Evolutionary conservation across 2,329 filamentous ascomycete genomes (phyloP).

Genomic region (Incumbomyces lentus): DNA sequence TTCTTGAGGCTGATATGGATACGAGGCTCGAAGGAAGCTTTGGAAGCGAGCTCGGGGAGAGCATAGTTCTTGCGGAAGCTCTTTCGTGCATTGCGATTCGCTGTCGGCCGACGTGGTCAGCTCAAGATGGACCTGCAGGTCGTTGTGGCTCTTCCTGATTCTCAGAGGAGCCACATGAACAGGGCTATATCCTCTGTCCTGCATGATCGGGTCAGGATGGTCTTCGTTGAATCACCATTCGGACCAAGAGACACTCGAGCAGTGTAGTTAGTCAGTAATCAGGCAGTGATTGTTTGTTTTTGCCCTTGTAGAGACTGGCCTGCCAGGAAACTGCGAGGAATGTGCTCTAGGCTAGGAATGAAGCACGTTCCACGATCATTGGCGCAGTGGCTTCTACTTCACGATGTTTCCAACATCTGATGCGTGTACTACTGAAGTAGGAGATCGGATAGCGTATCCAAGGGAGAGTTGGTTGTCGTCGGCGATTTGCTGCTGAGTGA

Average conservation of each 20-base stretch:
- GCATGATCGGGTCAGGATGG: neutral
- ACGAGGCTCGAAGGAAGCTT: slow-evolving; percentile 90
- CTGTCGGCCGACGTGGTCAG: slow-evolving; percentile 16
- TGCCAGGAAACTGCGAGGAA: neutral
- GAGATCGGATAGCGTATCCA: neutral
- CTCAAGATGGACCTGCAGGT: slow-evolving; percentile 6
- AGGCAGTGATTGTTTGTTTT: neutral
- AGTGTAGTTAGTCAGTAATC: neutral
- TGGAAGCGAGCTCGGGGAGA: slow-evolving; percentile 61
- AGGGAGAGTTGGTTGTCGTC: neutral
- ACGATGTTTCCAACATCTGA: no score
- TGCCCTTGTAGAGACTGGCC: neutral
- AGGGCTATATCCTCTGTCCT: slow-evolving; percentile 1
- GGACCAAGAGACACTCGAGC: neutral
- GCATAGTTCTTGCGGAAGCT: slow-evolving; percentile 34
- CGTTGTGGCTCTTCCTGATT: slow-evolving; percentile 14
- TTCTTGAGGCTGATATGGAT: slow-evolving; percentile 75
- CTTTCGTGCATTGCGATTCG: slow-evolving; percentile 29
- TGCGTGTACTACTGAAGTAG: no score
- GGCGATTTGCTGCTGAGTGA: neutral
- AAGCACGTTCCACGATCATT: neutral
- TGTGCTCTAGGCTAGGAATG: neutral
- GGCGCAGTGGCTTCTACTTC: no score
- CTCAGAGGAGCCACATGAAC: slow-evolving; percentile 21
- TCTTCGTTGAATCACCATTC: neutral